Evolutionary conservation across 1,139 yeast genomes (phyloP).

Genomic region (Scheffersomyces lignicola): DNA sequence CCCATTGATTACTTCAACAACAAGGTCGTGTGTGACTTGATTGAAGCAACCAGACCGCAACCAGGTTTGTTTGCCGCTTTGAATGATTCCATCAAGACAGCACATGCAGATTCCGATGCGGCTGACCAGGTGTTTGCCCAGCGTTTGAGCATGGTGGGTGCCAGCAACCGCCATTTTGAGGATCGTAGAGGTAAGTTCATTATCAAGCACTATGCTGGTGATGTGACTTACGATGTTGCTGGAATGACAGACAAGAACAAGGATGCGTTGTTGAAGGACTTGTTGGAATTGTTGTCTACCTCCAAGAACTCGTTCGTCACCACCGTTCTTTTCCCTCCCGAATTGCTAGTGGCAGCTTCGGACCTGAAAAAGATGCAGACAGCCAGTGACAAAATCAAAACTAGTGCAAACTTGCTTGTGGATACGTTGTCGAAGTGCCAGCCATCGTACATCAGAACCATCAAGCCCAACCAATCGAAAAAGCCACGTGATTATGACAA

Average conservation of each 20-base stretch:
- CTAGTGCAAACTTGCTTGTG: constrained; percentile 86
- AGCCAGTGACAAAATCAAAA: constrained; percentile 94
- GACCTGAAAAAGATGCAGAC: constrained; percentile 88
- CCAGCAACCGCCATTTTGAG: constrained; percentile 84
- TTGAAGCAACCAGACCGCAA: constrained; percentile 85
- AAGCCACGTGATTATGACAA: constrained; percentile 89
- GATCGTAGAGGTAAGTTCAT: constrained; percentile 85
- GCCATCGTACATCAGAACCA: constrained; percentile 96
- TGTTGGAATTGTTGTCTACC: constrained; percentile 73
- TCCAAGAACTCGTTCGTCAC: constrained; percentile 68
- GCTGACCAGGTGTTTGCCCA: constrained; percentile 97
- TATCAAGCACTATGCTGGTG: constrained; percentile 97
- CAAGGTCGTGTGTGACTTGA: constrained; percentile 94
- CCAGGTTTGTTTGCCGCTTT: constrained; percentile 97
- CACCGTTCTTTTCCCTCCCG: constrained; percentile 71
- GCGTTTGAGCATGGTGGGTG: constrained; percentile 78
- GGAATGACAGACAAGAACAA: constrained; percentile 98
- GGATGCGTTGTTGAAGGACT: constrained; percentile 88
- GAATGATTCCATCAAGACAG: constrained; percentile 96
- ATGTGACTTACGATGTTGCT: constrained; percentile 86
- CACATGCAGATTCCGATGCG: constrained; percentile 96
- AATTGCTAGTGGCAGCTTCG: constrained; percentile 54
- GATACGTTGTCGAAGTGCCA: constrained; percentile 86
- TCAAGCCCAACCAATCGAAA: constrained; percentile 93
- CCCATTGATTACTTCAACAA: constrained; percentile 97